Conservation (phyloP, 805 yeast genomes). For the Starmerella floricola region DNA sequence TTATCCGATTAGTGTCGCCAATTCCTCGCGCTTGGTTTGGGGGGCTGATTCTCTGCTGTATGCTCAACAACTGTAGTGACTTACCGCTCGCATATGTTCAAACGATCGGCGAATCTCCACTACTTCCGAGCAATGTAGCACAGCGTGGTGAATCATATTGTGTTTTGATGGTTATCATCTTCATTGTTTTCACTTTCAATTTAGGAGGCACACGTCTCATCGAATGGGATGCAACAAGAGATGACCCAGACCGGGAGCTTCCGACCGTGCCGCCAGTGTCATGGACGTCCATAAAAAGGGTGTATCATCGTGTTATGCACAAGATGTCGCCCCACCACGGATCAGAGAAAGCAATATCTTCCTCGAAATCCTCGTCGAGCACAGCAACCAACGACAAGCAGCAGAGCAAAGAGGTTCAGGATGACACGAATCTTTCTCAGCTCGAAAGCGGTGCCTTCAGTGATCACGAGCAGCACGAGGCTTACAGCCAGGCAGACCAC, state of each 20-base stretch:
- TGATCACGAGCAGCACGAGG: conserved; percentile 6
- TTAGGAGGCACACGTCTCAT: conserved; percentile 61
- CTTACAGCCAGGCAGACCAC: conserved; percentile 4
- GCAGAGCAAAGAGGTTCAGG: not conserved
- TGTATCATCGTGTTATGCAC: not conserved
- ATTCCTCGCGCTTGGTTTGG: conserved; percentile 68
- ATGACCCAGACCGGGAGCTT: conserved; percentile 18
- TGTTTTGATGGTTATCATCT: conserved; percentile 61
- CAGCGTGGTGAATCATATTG: conserved; percentile 73
- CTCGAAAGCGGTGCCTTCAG: not conserved
- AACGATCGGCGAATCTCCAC: conserved; percentile 51
- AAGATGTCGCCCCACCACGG: not conserved
- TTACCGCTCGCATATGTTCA: conserved; percentile 67
- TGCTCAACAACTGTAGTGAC: conserved; percentile 70
- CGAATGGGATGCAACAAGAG: conserved; percentile 50
- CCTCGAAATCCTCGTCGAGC: not conserved
- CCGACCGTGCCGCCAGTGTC: conserved; percentile 22
- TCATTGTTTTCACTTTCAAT: conserved; percentile 57
- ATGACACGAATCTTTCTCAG: not conserved
- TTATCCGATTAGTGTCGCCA: conserved; percentile 39
- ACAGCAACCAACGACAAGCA: not conserved
- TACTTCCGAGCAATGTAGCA: conserved; percentile 47
- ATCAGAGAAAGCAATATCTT: not conserved
- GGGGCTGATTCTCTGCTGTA: conserved; percentile 58
- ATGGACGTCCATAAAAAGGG: conserved; percentile 9